Conservation (phyloP, 2,329 filamentous ascomycete genomes). For the Claviceps digitariae region DNA sequence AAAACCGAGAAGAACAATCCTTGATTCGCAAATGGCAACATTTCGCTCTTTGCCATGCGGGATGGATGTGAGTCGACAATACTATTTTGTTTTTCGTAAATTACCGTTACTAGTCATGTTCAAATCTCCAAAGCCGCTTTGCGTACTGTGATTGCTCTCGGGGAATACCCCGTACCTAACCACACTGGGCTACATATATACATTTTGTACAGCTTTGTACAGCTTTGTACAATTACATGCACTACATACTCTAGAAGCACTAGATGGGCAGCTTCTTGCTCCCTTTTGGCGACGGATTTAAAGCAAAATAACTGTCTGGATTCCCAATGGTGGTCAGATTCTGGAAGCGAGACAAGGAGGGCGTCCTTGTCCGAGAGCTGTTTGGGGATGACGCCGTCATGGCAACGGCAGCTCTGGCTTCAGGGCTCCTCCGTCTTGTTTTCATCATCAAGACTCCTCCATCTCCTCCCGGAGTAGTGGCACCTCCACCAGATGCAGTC, state of each 20-base stretch:
- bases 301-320: constrained; percentile 30
- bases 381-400: constrained; percentile 26
- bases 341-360: constrained; percentile 25
- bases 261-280: constrained; percentile 14
- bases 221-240: neutral
- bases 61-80: too few species aligned
- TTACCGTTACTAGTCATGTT: too few species aligned
- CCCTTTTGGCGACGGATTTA: constrained; percentile 18
- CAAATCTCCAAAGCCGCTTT: too few species aligned
- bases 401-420: constrained; percentile 11
- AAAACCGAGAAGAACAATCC: too few species aligned
- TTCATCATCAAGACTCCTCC: constrained; percentile 31
- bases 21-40: too few species aligned
- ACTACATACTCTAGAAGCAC: neutral
- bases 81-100: too few species aligned
- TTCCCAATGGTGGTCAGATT: constrained; percentile 12
- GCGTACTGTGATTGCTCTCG: too few species aligned
- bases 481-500: constrained; percentile 25
- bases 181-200: neutral
- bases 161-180: neutral
- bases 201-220: neutral
- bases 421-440: constrained; percentile 22
- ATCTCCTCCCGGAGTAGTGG: constrained; percentile 27
- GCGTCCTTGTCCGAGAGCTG: constrained; percentile 34
- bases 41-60: too few species aligned